phyloP scores from a whole-genome alignment of 345 rosid genomes.

The Moringa oleifera region DNA sequence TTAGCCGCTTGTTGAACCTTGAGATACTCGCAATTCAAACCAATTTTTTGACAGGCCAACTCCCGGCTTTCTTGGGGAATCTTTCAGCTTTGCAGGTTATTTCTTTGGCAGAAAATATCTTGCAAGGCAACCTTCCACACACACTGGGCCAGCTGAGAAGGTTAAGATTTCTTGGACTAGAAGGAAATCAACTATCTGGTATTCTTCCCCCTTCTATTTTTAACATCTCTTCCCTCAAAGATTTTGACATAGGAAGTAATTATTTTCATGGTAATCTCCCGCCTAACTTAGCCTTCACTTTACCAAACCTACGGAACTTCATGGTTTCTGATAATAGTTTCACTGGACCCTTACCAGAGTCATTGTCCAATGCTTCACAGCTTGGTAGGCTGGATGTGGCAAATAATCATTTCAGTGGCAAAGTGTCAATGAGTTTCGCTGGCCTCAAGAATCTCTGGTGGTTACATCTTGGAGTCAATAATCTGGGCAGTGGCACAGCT shows the following conservation, averaged over 20 bases:
- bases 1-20: neutral
- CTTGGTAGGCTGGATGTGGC: neutral
- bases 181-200: slow-evolving; percentile 8
- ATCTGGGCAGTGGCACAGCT: neutral
- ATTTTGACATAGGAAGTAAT: neutral
- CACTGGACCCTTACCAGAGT: neutral
- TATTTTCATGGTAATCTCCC: slow-evolving; percentile 10
- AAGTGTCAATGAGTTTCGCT: neutral
- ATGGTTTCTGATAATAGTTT: neutral
- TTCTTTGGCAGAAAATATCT: neutral
- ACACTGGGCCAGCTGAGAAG: slow-evolving; percentile 4
- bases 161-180: neutral
- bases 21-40: neutral
- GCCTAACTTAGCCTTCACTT: slow-evolving; percentile 7
- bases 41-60: slow-evolving; percentile 6
- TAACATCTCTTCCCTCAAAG: slow-evolving; percentile 10
- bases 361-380: slow-evolving; percentile 4
- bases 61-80: slow-evolving; percentile 21
- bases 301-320: slow-evolving; percentile 6
- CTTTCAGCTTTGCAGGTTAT: slow-evolving; percentile 3
- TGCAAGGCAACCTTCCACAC: slow-evolving; percentile 17
- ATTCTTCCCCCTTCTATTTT: slow-evolving; percentile 13
- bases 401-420: neutral
- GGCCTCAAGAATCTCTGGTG: neutral
- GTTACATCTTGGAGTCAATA: neutral